Conservation (phyloP, 2,329 filamentous ascomycete genomes). For the Helotiales sp. region DNA sequence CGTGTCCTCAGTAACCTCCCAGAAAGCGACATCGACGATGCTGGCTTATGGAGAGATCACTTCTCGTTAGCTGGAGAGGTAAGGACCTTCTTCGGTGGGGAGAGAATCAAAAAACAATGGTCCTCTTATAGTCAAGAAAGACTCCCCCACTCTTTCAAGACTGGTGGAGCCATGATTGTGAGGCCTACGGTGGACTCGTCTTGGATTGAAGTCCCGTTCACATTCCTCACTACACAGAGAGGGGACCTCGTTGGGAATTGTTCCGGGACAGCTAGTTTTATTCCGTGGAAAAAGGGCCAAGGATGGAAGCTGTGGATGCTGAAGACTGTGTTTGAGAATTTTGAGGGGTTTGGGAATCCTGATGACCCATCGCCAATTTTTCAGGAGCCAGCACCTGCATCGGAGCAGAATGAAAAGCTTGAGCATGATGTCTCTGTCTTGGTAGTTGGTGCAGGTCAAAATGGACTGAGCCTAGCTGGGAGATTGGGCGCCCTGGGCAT, state of each 20-base stretch:
- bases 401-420: neutral
- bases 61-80: neutral
- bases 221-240: slow-evolving; percentile 11
- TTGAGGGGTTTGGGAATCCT: slow-evolving; percentile 15
- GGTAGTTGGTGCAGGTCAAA: slow-evolving; percentile 60
- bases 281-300: neutral
- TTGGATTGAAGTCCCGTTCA: slow-evolving; percentile 16
- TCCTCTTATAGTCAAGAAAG: neutral
- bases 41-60: slow-evolving; percentile 10
- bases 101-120: slow-evolving; percentile 10
- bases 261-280: slow-evolving; percentile 14
- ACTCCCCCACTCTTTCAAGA: slow-evolving; percentile 5
- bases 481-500: slow-evolving; percentile 62
- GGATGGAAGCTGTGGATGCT: slow-evolving; percentile 23
- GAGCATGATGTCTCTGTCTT: slow-evolving; percentile 7
- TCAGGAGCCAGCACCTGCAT: neutral
- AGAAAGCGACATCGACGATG: neutral
- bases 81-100: neutral
- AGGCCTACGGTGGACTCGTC: slow-evolving; percentile 1
- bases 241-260: slow-evolving; percentile 13
- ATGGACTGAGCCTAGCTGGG: slow-evolving; percentile 58
- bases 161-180: neutral
- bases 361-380: slow-evolving; percentile 21
- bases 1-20: neutral
- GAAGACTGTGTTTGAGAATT: slow-evolving; percentile 21